Conservation (phyloP, 306 rosid genomes). For the Oxytropis ochrocephala region DNA sequence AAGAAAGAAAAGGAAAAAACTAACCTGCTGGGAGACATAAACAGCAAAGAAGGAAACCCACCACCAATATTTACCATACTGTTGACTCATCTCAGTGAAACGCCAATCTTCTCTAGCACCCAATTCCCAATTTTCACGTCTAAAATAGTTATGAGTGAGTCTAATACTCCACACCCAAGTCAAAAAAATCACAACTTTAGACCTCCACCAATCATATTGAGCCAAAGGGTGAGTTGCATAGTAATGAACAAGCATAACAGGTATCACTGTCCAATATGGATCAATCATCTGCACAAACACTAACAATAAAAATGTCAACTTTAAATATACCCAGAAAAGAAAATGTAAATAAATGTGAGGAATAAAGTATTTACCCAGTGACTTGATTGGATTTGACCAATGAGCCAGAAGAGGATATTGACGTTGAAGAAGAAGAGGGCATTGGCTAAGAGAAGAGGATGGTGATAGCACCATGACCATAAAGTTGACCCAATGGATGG, state of each 20-base stretch:
- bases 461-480: constrained; percentile 76
- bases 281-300: constrained; percentile 73
- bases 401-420: constrained; percentile 80
- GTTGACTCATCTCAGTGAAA: constrained; percentile 68
- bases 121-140: constrained; percentile 89
- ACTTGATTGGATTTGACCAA: constrained; percentile 58
- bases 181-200: constrained; percentile 48
- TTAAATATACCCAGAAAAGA: not conserved
- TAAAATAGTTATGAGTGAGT: constrained; percentile 76
- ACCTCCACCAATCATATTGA: constrained; percentile 57
- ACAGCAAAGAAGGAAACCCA: constrained; percentile 82
- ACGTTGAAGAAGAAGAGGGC: constrained; percentile 80
- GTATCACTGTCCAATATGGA: constrained; percentile 87
- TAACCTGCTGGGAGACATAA: constrained; percentile 83
- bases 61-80: constrained; percentile 80
- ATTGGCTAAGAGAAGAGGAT: constrained; percentile 75
- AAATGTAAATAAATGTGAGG: not conserved
- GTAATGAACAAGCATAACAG: constrained; percentile 74
- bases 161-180: constrained; percentile 79
- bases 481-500: constrained; percentile 25
- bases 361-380: constrained; percentile 58
- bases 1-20: not conserved
- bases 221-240: constrained; percentile 70
- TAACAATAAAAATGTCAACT: constrained; percentile 16
- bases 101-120: constrained; percentile 96